Conservation (phyloP, 176 grass and related monocot species). For the Carex myosuroides region DNA sequence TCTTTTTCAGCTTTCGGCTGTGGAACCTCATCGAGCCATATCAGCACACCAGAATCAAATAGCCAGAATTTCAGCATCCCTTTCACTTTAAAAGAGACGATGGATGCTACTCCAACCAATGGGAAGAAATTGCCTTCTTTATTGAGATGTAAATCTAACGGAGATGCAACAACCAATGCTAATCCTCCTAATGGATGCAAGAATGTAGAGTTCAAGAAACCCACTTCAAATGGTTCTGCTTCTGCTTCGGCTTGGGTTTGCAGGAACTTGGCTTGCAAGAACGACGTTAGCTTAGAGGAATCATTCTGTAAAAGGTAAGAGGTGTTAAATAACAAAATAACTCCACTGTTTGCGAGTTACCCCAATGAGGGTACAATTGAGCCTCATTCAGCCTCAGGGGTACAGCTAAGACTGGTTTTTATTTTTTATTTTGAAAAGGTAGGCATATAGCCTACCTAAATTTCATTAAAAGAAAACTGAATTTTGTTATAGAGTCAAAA, state of each 20-base stretch:
- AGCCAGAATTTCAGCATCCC: conserved; percentile 22
- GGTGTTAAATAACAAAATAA: background rate
- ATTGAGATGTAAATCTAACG: conserved; percentile 54
- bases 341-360: background rate
- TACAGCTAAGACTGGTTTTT: background rate
- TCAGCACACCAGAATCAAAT: conserved; percentile 30
- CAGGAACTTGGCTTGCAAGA: conserved; percentile 98
- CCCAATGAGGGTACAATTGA: background rate
- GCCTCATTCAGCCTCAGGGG: background rate
- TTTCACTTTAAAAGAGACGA: conserved; percentile 29
- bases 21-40: conserved; percentile 2
- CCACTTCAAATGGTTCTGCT: conserved; percentile 36
- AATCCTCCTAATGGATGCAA: conserved; percentile 50
- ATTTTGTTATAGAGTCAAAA: background rate
- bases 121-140: conserved; percentile 26
- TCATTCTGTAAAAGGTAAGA: conserved; percentile 79
- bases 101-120: conserved; percentile 43
- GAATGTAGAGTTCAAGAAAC: conserved; percentile 54
- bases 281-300: conserved; percentile 59
- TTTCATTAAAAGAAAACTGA: background rate
- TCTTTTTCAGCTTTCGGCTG: conserved; percentile 6
- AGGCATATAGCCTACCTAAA: background rate
- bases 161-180: conserved; percentile 46
- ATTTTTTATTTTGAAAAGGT: background rate
- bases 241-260: conserved; percentile 64